These are phyloP conservation scores for Hypomontagnella monticulosa DNA, from an alignment of 495 filamentous ascomycete species.

Conservation along the genomic window DNA sequence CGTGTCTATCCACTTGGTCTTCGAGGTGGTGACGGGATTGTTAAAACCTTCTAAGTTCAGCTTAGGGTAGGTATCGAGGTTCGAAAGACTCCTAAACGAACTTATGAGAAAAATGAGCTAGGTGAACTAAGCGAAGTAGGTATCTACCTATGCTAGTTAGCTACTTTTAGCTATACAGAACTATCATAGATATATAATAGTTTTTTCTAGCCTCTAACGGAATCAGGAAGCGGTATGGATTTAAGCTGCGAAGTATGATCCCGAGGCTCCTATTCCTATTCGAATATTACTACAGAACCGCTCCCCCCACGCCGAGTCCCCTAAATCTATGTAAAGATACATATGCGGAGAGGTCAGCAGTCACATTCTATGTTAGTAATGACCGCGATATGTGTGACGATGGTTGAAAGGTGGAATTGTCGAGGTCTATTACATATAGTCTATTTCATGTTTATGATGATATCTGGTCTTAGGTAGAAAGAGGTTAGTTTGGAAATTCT, in stretches of 20 bases:
- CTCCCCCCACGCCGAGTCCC: constrained; percentile 7
- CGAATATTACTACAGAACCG: constrained; percentile 14
- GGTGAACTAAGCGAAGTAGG: too few species aligned
- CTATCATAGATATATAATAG: too few species aligned
- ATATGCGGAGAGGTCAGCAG: background rate
- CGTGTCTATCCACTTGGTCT: background rate
- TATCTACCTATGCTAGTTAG: too few species aligned
- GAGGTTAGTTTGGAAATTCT: constrained; percentile 33
- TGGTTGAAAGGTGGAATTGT: too few species aligned
- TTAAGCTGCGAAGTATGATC: too few species aligned
- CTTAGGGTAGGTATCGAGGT: constrained; percentile 4
- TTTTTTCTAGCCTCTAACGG: constrained; percentile 6
- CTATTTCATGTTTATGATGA: constrained; percentile 3
- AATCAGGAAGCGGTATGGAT: background rate
- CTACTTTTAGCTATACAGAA: too few species aligned
- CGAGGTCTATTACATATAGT: constrained; percentile 7
- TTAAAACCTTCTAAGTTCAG: constrained; percentile 9
- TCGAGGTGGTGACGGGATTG: background rate
- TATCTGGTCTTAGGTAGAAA: constrained; percentile 13
- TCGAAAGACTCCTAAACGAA: background rate
- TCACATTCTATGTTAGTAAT: constrained; percentile 19
- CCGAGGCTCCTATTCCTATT: background rate
- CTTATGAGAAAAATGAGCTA: too few species aligned
- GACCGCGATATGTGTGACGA: too few species aligned
- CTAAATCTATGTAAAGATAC: background rate